phyloP scores from a whole-genome alignment of 2,329 filamentous ascomycete genomes.

The Venturia pyrina region DNA sequence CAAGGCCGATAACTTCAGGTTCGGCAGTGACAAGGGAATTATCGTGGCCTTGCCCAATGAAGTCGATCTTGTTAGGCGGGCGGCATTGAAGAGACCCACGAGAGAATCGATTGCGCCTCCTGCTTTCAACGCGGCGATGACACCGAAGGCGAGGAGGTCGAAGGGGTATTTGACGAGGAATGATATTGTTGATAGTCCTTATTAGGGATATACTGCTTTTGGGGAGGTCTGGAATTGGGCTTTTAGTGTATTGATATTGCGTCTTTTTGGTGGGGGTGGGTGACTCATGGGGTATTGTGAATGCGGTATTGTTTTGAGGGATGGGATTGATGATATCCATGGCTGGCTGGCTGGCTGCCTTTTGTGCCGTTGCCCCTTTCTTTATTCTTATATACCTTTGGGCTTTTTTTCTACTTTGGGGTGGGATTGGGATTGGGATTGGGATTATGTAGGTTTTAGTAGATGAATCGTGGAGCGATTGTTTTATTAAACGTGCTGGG shows the following conservation, averaged over 20 bases:
- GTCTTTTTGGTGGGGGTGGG: neutral
- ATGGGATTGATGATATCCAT: slow-evolving; percentile 1
- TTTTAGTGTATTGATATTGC: neutral
- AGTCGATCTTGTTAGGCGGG: slow-evolving; percentile 92
- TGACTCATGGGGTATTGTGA: neutral
- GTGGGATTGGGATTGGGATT: no score
- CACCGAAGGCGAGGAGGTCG: slow-evolving; percentile 26
- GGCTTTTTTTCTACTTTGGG: neutral
- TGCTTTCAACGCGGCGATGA: slow-evolving; percentile 30
- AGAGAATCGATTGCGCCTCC: slow-evolving; percentile 77
- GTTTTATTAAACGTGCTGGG: no score
- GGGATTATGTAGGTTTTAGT: neutral
- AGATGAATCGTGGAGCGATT: neutral
- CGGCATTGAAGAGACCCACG: slow-evolving; percentile 76
- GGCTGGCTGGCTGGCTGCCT: neutral
- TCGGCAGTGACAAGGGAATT: slow-evolving; percentile 92
- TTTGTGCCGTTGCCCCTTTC: neutral
- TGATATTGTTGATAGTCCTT: slow-evolving; percentile 71
- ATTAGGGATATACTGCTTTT: slow-evolving; percentile 26
- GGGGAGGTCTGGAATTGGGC: neutral
- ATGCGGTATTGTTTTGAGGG: neutral
- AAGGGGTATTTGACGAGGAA: slow-evolving; percentile 68
- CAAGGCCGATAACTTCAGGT: slow-evolving; percentile 98
- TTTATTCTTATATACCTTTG: neutral
- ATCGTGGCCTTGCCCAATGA: slow-evolving; percentile 95